phyloP scores from a whole-genome alignment of 1,284 basidiomycete species.

The Ganoderma boninense region DNA sequence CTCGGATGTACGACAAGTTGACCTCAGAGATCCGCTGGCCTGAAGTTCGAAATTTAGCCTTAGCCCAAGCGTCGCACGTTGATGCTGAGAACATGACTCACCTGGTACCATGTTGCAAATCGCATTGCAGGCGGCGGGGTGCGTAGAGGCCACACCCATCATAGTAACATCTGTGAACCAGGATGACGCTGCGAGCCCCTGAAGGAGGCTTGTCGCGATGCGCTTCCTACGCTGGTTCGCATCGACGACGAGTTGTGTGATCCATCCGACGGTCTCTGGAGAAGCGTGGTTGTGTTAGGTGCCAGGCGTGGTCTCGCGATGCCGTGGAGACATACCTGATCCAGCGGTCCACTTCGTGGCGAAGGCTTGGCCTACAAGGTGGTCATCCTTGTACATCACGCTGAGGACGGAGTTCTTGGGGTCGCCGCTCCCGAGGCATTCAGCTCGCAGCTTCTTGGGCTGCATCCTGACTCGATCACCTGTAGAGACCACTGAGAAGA shows the following conservation, averaged over 20 bases:
- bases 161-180: constrained; percentile 24
- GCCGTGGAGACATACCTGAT: constrained; percentile 10
- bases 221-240: constrained; percentile 18
- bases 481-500: background rate
- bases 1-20: constrained; percentile 22
- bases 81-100: background rate
- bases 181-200: constrained; percentile 9
- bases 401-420: constrained; percentile 12
- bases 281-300: background rate
- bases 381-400: constrained; percentile 8
- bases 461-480: constrained; percentile 27
- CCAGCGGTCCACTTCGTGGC: constrained; percentile 25
- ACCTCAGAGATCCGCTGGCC: constrained; percentile 8
- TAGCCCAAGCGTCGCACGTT: background rate
- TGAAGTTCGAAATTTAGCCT: background rate
- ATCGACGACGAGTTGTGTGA: constrained; percentile 33
- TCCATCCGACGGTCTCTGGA: constrained; percentile 30
- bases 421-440: constrained; percentile 22
- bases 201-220: constrained; percentile 28
- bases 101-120: constrained; percentile 25
- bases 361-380: constrained; percentile 31
- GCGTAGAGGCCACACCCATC: constrained; percentile 31
- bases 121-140: constrained; percentile 28
- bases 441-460: constrained; percentile 11
- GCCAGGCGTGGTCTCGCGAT: background rate